Conservation (phyloP, 345 rosid species). For the Heritiera littoralis region DNA sequence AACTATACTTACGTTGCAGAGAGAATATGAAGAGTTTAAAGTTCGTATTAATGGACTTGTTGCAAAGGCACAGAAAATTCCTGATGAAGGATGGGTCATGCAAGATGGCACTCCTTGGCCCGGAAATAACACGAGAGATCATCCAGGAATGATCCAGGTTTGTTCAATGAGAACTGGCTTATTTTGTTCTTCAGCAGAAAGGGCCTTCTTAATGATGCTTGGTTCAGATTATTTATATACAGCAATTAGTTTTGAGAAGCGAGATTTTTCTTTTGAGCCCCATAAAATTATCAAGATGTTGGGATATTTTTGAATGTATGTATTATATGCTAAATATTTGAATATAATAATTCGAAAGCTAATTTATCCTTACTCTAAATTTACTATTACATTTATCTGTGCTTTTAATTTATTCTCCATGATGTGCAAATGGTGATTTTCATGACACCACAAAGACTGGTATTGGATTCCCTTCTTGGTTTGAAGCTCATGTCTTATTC, state of each 20-base stretch:
- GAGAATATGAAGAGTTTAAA: constrained; percentile 91
- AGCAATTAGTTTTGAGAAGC: constrained; percentile 36
- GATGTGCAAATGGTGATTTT: not conserved
- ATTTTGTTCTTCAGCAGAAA: not conserved
- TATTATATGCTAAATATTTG: constrained; percentile 81
- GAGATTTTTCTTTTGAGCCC: constrained; percentile 35
- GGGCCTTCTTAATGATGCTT: not conserved
- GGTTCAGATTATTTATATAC: constrained; percentile 33
- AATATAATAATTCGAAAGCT: constrained; percentile 59
- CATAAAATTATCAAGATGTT: not conserved
- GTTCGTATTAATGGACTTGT: constrained; percentile 81
- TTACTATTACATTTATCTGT: not conserved
- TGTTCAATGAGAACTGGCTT: not conserved
- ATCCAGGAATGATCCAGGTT: not conserved
- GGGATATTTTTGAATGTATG: constrained; percentile 61
- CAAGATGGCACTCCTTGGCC: not conserved
- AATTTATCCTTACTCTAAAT: not conserved
- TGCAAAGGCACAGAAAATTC: constrained; percentile 68
- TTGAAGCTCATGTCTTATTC: not conserved
- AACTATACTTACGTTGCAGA: constrained; percentile 32
- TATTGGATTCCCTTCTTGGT: not conserved
- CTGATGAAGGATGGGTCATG: not conserved
- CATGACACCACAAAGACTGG: not conserved
- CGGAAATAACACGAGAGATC: not conserved
- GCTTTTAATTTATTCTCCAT: not conserved